phyloP scores from a whole-genome alignment of 2,329 filamentous ascomycete genomes.

The Cercospora sp. region DNA sequence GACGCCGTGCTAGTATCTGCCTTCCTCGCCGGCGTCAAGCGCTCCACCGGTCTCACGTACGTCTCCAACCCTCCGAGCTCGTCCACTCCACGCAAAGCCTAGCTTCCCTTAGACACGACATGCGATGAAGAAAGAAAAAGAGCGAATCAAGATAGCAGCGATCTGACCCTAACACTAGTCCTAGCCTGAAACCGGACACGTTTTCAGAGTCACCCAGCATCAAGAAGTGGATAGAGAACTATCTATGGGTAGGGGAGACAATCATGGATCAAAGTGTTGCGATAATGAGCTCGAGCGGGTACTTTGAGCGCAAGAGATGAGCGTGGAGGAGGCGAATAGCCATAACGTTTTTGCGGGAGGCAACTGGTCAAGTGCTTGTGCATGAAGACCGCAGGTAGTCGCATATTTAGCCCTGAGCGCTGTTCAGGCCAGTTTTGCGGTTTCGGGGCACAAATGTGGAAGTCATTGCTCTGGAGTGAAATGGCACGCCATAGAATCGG shows the following conservation, averaged over 20 bases:
- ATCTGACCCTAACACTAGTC: constrained; percentile 55
- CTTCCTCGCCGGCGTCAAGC: constrained; percentile 94
- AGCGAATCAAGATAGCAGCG: background rate
- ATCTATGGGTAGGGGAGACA: constrained; percentile 93
- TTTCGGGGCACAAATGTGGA: background rate
- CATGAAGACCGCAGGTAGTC: background rate
- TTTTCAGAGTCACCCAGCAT: constrained; percentile 81
- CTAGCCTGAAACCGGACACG: constrained; percentile 85
- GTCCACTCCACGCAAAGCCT: background rate
- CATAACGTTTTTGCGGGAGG: background rate
- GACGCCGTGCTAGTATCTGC: constrained; percentile 96
- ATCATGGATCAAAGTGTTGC: constrained; percentile 97
- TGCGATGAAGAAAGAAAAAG: background rate
- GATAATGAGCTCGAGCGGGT: constrained; percentile 81
- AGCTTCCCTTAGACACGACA: constrained; percentile 6
- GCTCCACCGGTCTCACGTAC: constrained; percentile 97
- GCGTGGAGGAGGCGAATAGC: background rate
- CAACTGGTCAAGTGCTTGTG: background rate
- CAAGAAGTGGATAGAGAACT: constrained; percentile 87
- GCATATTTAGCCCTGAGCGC: background rate
- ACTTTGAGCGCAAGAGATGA: constrained; percentile 85
- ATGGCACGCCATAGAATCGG: background rate
- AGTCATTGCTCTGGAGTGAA: background rate
- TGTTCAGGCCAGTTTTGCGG: background rate
- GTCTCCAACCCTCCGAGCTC: constrained; percentile 45